These are phyloP conservation scores for Colletotrichum tamarilloi DNA, from an alignment of 2,329 filamentous ascomycete genomes.

Conservation along the genomic window DNA sequence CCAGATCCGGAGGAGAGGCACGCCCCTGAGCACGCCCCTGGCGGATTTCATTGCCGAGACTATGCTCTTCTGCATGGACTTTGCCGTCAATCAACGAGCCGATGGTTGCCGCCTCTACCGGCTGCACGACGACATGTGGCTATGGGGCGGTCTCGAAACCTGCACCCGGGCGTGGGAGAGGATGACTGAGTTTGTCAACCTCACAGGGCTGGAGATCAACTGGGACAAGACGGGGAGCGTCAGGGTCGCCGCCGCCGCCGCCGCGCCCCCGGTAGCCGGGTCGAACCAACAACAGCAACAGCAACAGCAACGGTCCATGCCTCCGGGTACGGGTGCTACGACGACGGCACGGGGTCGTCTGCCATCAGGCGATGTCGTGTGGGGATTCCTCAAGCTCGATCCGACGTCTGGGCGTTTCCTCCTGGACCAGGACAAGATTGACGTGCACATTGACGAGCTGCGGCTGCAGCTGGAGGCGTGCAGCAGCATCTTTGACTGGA, in stretches of 20 bases:
- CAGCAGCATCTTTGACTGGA: conserved; percentile 66
- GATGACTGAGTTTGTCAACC: conserved; percentile 59
- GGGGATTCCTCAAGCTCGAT: conserved; percentile 69
- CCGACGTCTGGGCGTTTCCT: conserved; percentile 59
- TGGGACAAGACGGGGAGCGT: conserved; percentile 66
- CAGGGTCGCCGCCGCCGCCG: conserved; percentile 45
- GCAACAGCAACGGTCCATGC: not conserved
- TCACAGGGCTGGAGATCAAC: conserved; percentile 67
- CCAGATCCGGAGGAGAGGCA: conserved; percentile 60
- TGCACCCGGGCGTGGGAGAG: conserved; percentile 64
- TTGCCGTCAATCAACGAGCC: conserved; percentile 67
- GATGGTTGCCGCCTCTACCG: conserved; percentile 65
- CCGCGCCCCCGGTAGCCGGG: not conserved
- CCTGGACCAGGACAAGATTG: conserved; percentile 65
- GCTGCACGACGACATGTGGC: conserved; percentile 74
- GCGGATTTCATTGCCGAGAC: conserved; percentile 67
- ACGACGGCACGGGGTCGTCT: conserved; percentile 43
- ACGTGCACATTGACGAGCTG: conserved; percentile 67
- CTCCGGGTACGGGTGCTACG: not conserved
- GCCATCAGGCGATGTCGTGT: conserved; percentile 64
- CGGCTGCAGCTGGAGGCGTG: conserved; percentile 63
- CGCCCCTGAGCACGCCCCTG: conserved; percentile 66
- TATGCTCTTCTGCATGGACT: conserved; percentile 71
- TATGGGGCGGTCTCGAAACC: conserved; percentile 64
- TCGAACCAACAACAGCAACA: not conserved